Conservation (phyloP, 139 green algal species). For the Chlorella sp. region DNA sequence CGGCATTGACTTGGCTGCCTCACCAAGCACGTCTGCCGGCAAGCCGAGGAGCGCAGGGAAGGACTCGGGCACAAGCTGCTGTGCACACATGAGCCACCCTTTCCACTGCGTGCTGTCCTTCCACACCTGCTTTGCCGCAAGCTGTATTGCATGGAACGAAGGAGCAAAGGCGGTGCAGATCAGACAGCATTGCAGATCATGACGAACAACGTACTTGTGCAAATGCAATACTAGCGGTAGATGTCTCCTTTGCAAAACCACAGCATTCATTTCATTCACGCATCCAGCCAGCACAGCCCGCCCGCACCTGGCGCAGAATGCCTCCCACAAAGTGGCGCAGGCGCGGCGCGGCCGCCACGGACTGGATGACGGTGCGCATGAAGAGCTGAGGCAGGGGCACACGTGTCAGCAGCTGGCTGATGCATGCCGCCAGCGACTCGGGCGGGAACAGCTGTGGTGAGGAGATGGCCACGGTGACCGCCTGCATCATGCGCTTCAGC, state of each 20-base stretch:
- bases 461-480: constrained; percentile 66
- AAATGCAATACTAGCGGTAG: too few species aligned
- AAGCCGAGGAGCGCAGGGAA: constrained; percentile 74
- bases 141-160: constrained; percentile 26
- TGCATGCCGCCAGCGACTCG: constrained; percentile 40
- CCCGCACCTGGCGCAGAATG: constrained; percentile 54
- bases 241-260: too few species aligned
- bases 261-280: too few species aligned
- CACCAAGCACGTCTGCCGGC: constrained; percentile 28
- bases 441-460: constrained; percentile 33
- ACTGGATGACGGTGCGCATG: constrained; percentile 68
- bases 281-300: too few species aligned
- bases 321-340: constrained; percentile 67
- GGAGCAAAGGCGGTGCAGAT: background rate
- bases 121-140: constrained; percentile 80
- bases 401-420: constrained; percentile 47
- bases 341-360: constrained; percentile 57
- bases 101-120: constrained; percentile 76
- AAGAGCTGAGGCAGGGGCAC: constrained; percentile 50
- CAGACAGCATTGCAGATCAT: background rate
- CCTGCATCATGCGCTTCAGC: constrained; percentile 61
- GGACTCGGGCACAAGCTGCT: constrained; percentile 66
- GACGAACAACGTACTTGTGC: too few species aligned
- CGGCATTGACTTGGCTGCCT: background rate
- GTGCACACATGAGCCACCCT: constrained; percentile 77